Evolutionary conservation across 208 protist species (phyloP), one percentile per base, ranked within the genome.

Genomic region (Tritrichomonas foetus): DNA sequence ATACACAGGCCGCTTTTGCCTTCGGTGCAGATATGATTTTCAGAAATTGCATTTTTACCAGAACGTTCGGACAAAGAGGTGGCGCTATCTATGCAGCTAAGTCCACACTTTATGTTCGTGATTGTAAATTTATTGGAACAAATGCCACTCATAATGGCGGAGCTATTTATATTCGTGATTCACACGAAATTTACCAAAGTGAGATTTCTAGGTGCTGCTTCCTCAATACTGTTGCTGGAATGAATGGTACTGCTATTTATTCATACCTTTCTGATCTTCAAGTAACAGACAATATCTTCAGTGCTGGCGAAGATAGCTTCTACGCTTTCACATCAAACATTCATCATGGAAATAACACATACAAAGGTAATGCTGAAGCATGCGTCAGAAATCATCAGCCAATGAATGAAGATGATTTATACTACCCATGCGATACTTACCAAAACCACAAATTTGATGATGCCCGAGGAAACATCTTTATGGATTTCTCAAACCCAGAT

Each of bases 171-270:
- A 89, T 89, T 57, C 25, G 78, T 33, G 78, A 89, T 89, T 89
- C 78, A 55, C 44, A 49, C 25, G 78, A 57, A 39, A 49, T 39
- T 20, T 89, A 89, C 30, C 41, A 89, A 57, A 89, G 78, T 89
- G 78, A 89, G n/a, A 89, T 89, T 39, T 89, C 78, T 50, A 89
- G 57, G 13, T 89, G n/a, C 47, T 89, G 78, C 47, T 89, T 89
- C 78, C 78, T 89, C 30, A 89, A 57, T 39, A 89, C 78, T 33
- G 13, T 47, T n/a, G 78, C 78, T 27, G 64, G 27, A n/a, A 89
- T 53, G 47, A 89, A 89, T 57, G 78, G 78, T 16, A 55, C 78
- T 39, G 78, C 78, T 39, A 89, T 89, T 16, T 89, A 89, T 39
- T 25, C 41, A 89, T 89, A 89, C 57, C 47, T 89, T 39, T 89